phyloP scores from a whole-genome alignment of 2,329 filamentous ascomycete species.

The Penicillium sp. region DNA sequence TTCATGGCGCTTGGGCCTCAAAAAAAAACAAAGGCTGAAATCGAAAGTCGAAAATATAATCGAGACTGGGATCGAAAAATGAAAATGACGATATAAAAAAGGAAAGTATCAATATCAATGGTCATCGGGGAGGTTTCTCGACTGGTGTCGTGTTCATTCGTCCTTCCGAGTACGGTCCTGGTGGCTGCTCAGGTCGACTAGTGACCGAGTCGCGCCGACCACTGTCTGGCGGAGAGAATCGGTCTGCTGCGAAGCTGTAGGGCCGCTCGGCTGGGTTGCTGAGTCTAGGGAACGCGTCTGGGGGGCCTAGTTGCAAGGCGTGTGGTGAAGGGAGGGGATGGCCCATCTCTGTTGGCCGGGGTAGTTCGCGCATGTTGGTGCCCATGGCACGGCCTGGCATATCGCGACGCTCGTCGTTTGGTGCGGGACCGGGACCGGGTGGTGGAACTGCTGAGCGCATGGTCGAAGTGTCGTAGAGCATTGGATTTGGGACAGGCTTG shows the following conservation, averaged over 20 bases:
- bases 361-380: constrained; percentile 29
- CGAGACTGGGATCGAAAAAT: constrained; percentile 1
- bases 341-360: constrained; percentile 27
- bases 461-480: constrained; percentile 23
- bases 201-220: constrained; percentile 28
- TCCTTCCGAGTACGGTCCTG: constrained; percentile 21
- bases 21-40: constrained; percentile 6
- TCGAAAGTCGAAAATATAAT: constrained; percentile 1
- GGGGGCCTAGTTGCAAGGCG: constrained; percentile 31
- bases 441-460: constrained; percentile 20
- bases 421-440: background rate
- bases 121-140: constrained; percentile 14
- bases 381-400: constrained; percentile 23
- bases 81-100: constrained; percentile 5
- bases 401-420: constrained; percentile 17
- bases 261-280: constrained; percentile 24
- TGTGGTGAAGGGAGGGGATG: constrained; percentile 35
- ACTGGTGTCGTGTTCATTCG: constrained; percentile 22
- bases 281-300: constrained; percentile 28
- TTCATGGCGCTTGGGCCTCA: constrained; percentile 14
- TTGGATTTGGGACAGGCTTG: constrained; percentile 3
- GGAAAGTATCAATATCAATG: constrained; percentile 6
- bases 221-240: constrained; percentile 27
- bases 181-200: constrained; percentile 24
- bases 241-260: constrained; percentile 22